Conservation (phyloP, 2,329 filamentous ascomycete genomes). For the Colletotrichum chlorophyti region DNA sequence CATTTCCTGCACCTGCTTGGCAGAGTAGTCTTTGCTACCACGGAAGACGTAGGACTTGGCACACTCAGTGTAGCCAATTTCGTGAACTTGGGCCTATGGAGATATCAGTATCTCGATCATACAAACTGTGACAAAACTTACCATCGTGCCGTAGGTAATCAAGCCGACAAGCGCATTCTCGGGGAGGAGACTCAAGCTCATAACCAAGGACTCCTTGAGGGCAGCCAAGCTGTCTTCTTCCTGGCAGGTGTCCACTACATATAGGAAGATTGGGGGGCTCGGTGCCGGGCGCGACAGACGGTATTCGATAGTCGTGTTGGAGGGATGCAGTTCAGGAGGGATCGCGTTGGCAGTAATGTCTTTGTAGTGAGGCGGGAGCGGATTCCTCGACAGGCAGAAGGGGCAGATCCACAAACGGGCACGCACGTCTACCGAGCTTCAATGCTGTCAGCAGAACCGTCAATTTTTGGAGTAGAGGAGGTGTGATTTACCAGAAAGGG, state of each 20-base stretch:
- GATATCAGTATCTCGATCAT: not conserved
- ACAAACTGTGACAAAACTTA: slow-evolving; percentile 46
- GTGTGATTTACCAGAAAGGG: slow-evolving; percentile 89
- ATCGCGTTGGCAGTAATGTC: slow-evolving; percentile 86
- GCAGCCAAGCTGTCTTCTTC: slow-evolving; percentile 85
- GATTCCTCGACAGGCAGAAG: slow-evolving; percentile 85
- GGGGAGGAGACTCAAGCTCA: slow-evolving; percentile 82
- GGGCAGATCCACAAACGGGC: slow-evolving; percentile 89
- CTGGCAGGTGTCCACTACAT: slow-evolving; percentile 88
- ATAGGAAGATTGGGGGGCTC: slow-evolving; percentile 85
- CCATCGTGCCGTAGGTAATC: slow-evolving; percentile 93
- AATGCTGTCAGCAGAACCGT: slow-evolving; percentile 30
- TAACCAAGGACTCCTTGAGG: slow-evolving; percentile 84
- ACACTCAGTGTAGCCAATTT: slow-evolving; percentile 97
- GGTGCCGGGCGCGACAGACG: slow-evolving; percentile 81
- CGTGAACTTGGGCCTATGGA: slow-evolving; percentile 85
- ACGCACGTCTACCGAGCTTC: slow-evolving; percentile 81
- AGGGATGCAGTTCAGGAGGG: slow-evolving; percentile 81
- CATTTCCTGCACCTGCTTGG: slow-evolving; percentile 99
- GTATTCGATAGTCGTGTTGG: slow-evolving; percentile 91
- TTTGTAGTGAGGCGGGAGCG: slow-evolving; percentile 85
- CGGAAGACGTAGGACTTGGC: slow-evolving; percentile 99
- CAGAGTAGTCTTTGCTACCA: slow-evolving; percentile 96
- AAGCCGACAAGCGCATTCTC: slow-evolving; percentile 83
- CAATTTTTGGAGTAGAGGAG: not conserved